A percentile compares a stretch with the other conserved stretches of the same genome.
Conservation (phyloP, 371 early-diverging fungal genomes). For the Apophysomyces trapeziformis region DNA sequence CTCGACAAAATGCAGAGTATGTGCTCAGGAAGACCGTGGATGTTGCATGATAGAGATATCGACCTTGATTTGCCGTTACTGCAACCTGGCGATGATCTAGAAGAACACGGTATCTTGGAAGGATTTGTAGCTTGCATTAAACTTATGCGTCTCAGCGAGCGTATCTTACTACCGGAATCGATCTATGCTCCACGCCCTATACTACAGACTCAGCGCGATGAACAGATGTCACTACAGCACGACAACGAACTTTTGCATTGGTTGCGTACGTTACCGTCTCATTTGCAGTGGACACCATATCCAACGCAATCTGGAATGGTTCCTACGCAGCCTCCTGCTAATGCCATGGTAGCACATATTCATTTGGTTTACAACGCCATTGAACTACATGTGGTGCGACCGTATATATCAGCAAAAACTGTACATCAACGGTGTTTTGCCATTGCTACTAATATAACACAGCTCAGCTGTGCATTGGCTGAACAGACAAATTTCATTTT, state of each 20-base stretch:
- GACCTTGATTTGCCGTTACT: conserved; percentile 35
- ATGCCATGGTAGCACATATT: conserved; percentile 35
- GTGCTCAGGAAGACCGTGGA: conserved; percentile 19
- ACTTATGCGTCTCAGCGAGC: conserved; percentile 33
- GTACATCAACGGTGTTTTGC: conserved; percentile 28
- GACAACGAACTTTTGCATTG: conserved; percentile 30
- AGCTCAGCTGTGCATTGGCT: conserved; percentile 25
- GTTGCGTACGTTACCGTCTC: conserved; percentile 32
- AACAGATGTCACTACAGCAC: conserved; percentile 28
- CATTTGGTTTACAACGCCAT: conserved; percentile 36
- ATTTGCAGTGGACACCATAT: conserved; percentile 39
- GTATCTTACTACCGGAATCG: conserved; percentile 24
- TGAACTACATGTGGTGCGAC: conserved; percentile 28
- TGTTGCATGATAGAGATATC: conserved; percentile 22
- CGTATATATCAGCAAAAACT: conserved; percentile 18
- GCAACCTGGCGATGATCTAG: conserved; percentile 34
- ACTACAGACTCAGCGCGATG: conserved; percentile 27
- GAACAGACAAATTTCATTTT: conserved; percentile 27
- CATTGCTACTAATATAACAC: conserved; percentile 31
- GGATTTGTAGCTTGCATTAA: conserved; percentile 34
- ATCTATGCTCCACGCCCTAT: conserved; percentile 17
- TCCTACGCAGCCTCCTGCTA: conserved; percentile 37
- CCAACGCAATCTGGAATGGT: conserved; percentile 20
- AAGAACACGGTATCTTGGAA: conserved; percentile 32
- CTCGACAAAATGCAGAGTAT: conserved; percentile 35